Conservation (phyloP, 139 green algal species). For the Yamagishiella unicocca region DNA sequence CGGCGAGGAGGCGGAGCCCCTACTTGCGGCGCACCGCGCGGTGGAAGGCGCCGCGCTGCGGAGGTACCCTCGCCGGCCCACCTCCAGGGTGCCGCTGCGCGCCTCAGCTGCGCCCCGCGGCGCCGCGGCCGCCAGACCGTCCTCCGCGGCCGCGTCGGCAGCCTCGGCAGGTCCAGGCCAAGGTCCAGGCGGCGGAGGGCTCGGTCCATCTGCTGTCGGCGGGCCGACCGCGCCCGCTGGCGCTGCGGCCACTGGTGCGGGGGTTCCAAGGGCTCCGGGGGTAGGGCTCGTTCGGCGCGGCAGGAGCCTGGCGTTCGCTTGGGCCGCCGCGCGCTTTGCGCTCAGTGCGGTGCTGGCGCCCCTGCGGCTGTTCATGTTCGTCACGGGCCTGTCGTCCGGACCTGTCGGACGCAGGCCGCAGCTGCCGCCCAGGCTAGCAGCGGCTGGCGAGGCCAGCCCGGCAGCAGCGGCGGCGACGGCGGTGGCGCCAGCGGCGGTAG, state of each 20-base stretch:
- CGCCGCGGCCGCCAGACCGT: too few relatives aligned
- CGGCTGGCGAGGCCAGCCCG: too few relatives aligned
- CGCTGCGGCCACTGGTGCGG: too few relatives aligned
- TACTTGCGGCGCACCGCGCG: not conserved
- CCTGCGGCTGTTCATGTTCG: slow-evolving; percentile 7
- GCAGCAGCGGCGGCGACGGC: too few relatives aligned
- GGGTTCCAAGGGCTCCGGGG: too few relatives aligned
- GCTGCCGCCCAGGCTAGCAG: not conserved
- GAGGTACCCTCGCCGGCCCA: too few relatives aligned
- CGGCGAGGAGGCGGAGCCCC: not conserved
- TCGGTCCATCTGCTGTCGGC: not conserved
- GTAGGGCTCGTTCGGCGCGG: not conserved
- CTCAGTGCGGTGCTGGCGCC: slow-evolving; percentile 12
- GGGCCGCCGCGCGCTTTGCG: not conserved
- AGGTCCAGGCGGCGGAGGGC: not conserved
- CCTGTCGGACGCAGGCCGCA: not conserved
- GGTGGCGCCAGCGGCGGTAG: too few relatives aligned
- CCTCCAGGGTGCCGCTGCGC: too few relatives aligned
- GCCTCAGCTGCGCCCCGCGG: too few relatives aligned
- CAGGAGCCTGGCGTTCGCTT: not conserved
- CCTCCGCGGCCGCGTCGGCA: too few relatives aligned
- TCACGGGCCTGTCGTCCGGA: not conserved
- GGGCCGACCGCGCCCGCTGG: too few relatives aligned
- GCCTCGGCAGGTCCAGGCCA: too few relatives aligned
- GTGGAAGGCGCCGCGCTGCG: not conserved